These are phyloP conservation scores for Metschnikowia corniflorae DNA, from an alignment of 805 yeast species.

Conservation along the genomic window DNA sequence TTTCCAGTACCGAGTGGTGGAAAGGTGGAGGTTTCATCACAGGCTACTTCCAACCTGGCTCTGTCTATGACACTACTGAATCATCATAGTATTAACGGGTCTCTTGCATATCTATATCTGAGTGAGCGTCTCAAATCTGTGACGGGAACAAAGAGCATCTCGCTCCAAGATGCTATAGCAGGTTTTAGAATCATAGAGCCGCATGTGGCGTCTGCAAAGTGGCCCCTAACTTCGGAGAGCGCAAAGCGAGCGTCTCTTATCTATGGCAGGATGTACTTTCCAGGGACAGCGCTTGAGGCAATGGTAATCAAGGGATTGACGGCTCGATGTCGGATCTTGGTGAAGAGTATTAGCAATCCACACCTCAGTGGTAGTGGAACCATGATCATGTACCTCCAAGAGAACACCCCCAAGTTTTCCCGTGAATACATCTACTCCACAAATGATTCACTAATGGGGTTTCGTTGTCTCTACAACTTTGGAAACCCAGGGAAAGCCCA, in stretches of 20 bases:
- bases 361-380: conserved; percentile 50
- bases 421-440: conserved; percentile 79
- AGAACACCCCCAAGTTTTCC: conserved; percentile 57
- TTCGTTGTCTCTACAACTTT: conserved; percentile 72
- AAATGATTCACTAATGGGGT: conserved; percentile 78
- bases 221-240: background rate
- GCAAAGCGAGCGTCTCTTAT: conserved; percentile 39
- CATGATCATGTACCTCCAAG: conserved; percentile 68
- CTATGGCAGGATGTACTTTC: conserved; percentile 86
- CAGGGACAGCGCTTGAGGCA: conserved; percentile 83
- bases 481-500: conserved; percentile 22
- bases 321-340: conserved; percentile 56
- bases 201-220: conserved; percentile 11
- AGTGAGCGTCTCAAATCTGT: conserved; percentile 54
- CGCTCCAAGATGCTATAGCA: conserved; percentile 63
- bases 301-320: conserved; percentile 69
- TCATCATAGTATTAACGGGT: conserved; percentile 66
- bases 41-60: conserved; percentile 65
- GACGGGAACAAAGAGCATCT: conserved; percentile 47
- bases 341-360: conserved; percentile 74
- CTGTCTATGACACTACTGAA: conserved; percentile 70
- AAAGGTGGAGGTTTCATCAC: conserved; percentile 63
- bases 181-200: conserved; percentile 64
- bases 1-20: conserved; percentile 70
- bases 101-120: conserved; percentile 76